A percentile compares a stretch with the other conserved stretches of the same genome.
phyloP scores from a whole-genome alignment of 1,284 basidiomycete genomes.

The Boletus semigastroideus region DNA sequence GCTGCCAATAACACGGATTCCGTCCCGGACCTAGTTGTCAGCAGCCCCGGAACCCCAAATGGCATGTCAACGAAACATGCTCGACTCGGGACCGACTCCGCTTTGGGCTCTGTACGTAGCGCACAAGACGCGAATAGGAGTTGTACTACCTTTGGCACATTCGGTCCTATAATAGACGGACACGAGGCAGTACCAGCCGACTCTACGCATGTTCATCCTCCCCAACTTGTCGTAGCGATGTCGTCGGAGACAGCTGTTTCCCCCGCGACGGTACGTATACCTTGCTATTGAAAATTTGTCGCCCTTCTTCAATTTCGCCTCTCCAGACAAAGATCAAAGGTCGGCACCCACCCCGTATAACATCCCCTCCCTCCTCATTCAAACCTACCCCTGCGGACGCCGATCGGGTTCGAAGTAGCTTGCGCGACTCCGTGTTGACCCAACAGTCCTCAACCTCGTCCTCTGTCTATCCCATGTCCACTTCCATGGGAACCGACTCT shows the following conservation, averaged over 20 bases:
- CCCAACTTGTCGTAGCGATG: slow-evolving; percentile 6
- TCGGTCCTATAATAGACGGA: slow-evolving; percentile 22
- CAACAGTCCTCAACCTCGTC: slow-evolving; percentile 61
- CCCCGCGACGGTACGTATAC: slow-evolving; percentile 22
- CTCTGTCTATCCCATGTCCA: slow-evolving; percentile 73
- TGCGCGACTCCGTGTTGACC: slow-evolving; percentile 52
- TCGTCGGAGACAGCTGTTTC: slow-evolving; percentile 13
- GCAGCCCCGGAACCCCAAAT: slow-evolving; percentile 11
- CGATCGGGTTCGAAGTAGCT: slow-evolving; percentile 31
- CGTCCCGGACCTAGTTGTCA: slow-evolving; percentile 3
- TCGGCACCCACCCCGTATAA: slow-evolving; percentile 27
- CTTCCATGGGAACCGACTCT: slow-evolving; percentile 53
- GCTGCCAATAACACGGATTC: slow-evolving; percentile 17
- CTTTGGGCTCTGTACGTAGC: slow-evolving; percentile 9
- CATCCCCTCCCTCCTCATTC: slow-evolving; percentile 34
- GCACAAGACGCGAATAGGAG: slow-evolving; percentile 26
- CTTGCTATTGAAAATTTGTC: slow-evolving; percentile 7
- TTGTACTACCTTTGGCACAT: slow-evolving; percentile 23
- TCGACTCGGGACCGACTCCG: slow-evolving; percentile 12
- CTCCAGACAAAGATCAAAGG: slow-evolving; percentile 30
- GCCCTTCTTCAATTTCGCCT: slow-evolving; percentile 15
- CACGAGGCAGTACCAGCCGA: slow-evolving; percentile 11
- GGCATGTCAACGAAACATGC: slow-evolving; percentile 9
- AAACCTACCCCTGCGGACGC: slow-evolving; percentile 28
- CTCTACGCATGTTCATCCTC: background rate